These are phyloP conservation scores for Citrus medica DNA, from an alignment of 345 rosid genomes.

Conservation along the genomic window DNA sequence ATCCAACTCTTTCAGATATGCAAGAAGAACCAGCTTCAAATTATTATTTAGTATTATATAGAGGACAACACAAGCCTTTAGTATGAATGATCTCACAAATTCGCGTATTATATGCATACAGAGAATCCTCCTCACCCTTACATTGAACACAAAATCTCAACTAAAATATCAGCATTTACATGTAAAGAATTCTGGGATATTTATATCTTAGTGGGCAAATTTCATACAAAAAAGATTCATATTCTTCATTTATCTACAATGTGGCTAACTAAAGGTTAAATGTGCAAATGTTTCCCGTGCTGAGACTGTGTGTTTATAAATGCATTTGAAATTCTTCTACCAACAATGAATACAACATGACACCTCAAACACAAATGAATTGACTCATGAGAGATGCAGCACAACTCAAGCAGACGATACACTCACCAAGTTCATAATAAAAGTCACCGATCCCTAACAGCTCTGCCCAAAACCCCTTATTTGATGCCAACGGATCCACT, in stretches of 20 bases:
- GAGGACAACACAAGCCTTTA: neutral
- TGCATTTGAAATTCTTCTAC: neutral
- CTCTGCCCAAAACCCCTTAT: conserved; percentile 97
- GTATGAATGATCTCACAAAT: neutral
- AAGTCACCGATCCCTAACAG: conserved; percentile 95
- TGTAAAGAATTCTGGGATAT: neutral
- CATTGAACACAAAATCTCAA: neutral
- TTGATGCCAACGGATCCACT: conserved; percentile 93
- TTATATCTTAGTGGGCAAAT: neutral
- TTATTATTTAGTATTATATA: neutral
- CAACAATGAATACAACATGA: neutral
- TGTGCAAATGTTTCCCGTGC: neutral
- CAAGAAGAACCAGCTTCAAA: neutral
- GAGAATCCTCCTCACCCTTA: neutral
- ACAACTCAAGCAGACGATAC: neutral
- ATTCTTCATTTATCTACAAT: neutral
- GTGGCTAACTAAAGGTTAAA: neutral
- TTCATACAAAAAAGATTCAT: neutral
- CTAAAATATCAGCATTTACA: neutral
- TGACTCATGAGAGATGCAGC: neutral
- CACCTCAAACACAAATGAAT: neutral
- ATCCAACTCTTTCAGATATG: neutral
- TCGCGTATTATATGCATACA: neutral
- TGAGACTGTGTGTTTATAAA: neutral
- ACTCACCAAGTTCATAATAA: conserved; percentile 87